Conservation (phyloP, 345 rosid species). For the Pugionium dolabratum region DNA sequence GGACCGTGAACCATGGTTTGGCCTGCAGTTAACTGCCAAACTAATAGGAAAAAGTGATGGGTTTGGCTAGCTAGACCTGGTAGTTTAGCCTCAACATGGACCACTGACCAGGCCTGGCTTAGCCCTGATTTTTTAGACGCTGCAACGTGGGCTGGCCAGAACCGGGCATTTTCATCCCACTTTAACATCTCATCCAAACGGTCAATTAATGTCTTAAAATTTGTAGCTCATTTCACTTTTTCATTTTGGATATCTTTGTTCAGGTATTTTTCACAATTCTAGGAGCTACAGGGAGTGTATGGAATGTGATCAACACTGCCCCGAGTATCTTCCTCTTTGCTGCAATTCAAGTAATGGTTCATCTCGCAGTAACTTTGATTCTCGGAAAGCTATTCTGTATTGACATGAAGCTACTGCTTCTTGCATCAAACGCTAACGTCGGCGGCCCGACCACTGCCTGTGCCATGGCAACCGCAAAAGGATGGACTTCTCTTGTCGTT, state of each 20-base stretch:
- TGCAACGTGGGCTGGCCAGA: no score
- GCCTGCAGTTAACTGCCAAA: background rate
- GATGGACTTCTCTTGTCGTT: slow-evolving; percentile 72
- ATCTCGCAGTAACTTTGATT: slow-evolving; percentile 56
- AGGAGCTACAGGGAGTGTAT: slow-evolving; percentile 79
- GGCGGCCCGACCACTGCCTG: slow-evolving; percentile 94
- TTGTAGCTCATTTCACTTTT: background rate
- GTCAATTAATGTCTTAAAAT: background rate
- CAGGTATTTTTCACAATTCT: slow-evolving; percentile 70
- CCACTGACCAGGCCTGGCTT: no score
- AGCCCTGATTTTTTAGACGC: no score
- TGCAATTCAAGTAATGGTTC: slow-evolving; percentile 61
- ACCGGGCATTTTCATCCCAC: no score
- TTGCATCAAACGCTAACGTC: slow-evolving; percentile 80
- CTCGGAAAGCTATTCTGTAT: slow-evolving; percentile 55
- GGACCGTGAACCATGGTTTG: no score
- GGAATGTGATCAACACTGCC: slow-evolving; percentile 70
- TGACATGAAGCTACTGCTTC: slow-evolving; percentile 56
- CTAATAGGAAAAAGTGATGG: background rate
- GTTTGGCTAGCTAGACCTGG: background rate
- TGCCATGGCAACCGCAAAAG: slow-evolving; percentile 87
- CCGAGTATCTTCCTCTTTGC: slow-evolving; percentile 76
- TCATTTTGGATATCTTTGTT: background rate
- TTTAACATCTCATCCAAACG: background rate
- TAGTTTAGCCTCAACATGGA: background rate